Base-by-base conservation (phyloP, 768 basidiomycete genomes). In the Omphalotus guepiniiformis region DNA sequence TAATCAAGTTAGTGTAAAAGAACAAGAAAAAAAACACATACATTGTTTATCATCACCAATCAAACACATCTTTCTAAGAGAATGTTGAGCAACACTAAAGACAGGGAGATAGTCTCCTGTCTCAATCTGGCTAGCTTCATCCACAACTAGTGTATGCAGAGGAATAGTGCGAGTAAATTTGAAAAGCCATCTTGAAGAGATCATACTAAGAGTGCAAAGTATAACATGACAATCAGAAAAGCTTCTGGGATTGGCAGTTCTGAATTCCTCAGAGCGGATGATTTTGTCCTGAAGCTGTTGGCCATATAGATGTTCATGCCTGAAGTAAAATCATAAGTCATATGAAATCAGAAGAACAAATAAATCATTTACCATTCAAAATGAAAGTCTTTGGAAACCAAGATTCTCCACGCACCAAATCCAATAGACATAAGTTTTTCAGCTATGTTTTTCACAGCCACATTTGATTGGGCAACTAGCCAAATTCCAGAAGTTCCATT, bases 391-490 rank as follows among this genome's bases (percentile, higher is more conserved):
- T 62, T 65, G 1, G 89, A 84, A n/a, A 91, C 83, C 3, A 92
- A 59, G 2, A 93, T 69, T 51, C 69, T 80, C 76, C 81, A 93
- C 7, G 75, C 53, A 3, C 54, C 36, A 49, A 88, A 78, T 0
- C 66, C 72, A 57, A 76, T 67, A 6, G 72, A 63, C n/a, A 70
- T 63, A 15, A 93, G 66, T 66, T 89, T 88, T 57, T 88, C 85
- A 43, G 87, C 89, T 66, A 93, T 91, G 54, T 93, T 92, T 63
- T 89, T 91, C 18, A 92, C 90, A 39, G 88, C 90, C 40, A 92
- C 80, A 69, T 93, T 93, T 15, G 85, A 86, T 58, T 93, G 86
- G 27, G 90, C 87, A 58, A 89, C 69, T 4, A 93, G 76, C 85
- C 88, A 93, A 11, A 90, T 80, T 0, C 85, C 81, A 52, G 60